These are phyloP conservation scores for Lentinula edodes DNA, from an alignment of 768 basidiomycete genomes.

Conservation along the genomic window DNA sequence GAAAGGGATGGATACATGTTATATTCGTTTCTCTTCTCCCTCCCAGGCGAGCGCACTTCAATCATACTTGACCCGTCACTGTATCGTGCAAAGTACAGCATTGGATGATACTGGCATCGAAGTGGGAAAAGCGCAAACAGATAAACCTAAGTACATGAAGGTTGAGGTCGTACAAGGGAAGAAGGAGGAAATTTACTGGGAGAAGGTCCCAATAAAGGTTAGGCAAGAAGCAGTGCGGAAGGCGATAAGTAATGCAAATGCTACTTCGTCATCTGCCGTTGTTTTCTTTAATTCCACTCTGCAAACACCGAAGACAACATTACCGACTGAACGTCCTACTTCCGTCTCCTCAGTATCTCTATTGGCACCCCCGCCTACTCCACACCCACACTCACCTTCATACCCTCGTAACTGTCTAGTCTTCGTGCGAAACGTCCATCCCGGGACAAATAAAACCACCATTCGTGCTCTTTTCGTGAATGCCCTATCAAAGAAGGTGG, in stretches of 20 bases:
- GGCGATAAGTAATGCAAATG: slow-evolving; percentile 18
- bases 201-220: slow-evolving; percentile 72
- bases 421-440: slow-evolving; percentile 65
- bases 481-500: slow-evolving; percentile 24
- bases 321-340: not conserved
- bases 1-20: slow-evolving; percentile 73
- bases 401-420: slow-evolving; percentile 59
- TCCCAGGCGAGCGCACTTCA: slow-evolving; percentile 39
- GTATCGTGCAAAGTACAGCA: slow-evolving; percentile 39
- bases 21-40: slow-evolving; percentile 60
- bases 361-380: not conserved
- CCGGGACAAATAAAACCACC: slow-evolving; percentile 78
- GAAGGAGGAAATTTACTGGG: slow-evolving; percentile 73
- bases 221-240: slow-evolving; percentile 54
- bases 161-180: slow-evolving; percentile 58
- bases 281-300: not conserved
- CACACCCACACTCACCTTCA: not conserved
- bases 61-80: slow-evolving; percentile 33
- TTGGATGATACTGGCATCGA: slow-evolving; percentile 47
- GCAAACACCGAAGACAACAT: not conserved
- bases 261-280: not conserved
- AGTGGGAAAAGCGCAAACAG: slow-evolving; percentile 7
- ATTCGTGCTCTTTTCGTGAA: slow-evolving; percentile 52
- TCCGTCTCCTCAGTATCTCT: too few species aligned
- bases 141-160: slow-evolving; percentile 23